Conservation (phyloP, 768 basidiomycete species). For the Hericium coralloides region DNA sequence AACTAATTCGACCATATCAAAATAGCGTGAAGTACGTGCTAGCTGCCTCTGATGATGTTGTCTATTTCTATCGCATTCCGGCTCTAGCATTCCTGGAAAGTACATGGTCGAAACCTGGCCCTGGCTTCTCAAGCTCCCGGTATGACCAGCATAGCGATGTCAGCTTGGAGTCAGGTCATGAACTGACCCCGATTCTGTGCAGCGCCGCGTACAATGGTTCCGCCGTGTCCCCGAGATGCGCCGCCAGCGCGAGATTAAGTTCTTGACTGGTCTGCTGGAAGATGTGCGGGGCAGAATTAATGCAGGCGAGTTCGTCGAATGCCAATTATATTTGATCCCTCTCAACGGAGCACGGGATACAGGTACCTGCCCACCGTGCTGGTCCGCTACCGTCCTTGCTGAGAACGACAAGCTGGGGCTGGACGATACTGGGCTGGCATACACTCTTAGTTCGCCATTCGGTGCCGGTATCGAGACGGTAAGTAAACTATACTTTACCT, state of each 20-base stretch:
- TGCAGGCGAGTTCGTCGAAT: conserved; percentile 27
- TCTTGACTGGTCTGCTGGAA: conserved; percentile 30
- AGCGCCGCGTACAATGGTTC: conserved; percentile 35
- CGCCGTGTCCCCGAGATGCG: conserved; percentile 30
- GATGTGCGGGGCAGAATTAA: conserved; percentile 35
- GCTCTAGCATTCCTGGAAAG: conserved; percentile 37
- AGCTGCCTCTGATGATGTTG: too few species aligned
- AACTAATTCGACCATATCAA: too few species aligned
- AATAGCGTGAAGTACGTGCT: too few species aligned
- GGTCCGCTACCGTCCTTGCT: conserved; percentile 29
- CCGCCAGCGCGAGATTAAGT: conserved; percentile 29
- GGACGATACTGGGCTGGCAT: conserved; percentile 35
- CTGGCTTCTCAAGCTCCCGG: conserved; percentile 36
- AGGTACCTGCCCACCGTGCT: conserved; percentile 31
- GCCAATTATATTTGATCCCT: conserved; percentile 11
- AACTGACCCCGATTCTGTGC: background rate
- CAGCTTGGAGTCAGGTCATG: conserved; percentile 27
- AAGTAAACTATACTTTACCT: background rate
- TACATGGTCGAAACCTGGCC: conserved; percentile 41
- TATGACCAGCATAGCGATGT: conserved; percentile 27
- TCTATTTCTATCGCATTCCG: background rate
- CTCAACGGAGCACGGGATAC: conserved; percentile 12
- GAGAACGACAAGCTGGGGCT: conserved; percentile 30
- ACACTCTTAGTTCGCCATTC: conserved; percentile 37
- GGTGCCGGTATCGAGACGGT: conserved; percentile 40